Evolutionary conservation across 495 filamentous ascomycete genomes (phyloP), one percentile per base, ranked within the genome.

Genomic region (Tuber magnatum): DNA sequence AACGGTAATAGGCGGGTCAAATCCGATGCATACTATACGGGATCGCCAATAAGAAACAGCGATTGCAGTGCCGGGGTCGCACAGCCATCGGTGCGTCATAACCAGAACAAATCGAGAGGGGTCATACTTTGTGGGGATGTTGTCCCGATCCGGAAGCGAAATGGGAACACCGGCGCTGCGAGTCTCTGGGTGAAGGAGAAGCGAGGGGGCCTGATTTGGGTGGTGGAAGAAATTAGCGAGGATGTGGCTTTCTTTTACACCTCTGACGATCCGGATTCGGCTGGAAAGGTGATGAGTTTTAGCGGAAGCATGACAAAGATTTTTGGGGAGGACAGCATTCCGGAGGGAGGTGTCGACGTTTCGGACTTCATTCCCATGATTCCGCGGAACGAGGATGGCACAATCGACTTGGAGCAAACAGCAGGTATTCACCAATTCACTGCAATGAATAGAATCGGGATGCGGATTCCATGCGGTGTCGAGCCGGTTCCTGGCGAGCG

Each of bases 121-220:
- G 95, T 99, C 51, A 83, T 99, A 73, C 87, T 99, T 3, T 99
- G 95, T 82, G 95, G 95, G 56, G 95, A 99, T 83, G 96, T 99
- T 28, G 94, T 99, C 5, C 94, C 95, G 0, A 98, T 99, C 76
- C 89, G 92, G 84, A 99, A 98, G 83, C 90, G 94, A 72, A 96
- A 99, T 82, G 96, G 96, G 12, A 88, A 90, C 28, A 93, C 90
- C 0, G 95, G 96, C 2, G 92, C 94, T 48, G 95, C 95, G 48
- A 97, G 93, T 82, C 85, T 99, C 43, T 99, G 95, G 95, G 95
- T 98, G 0, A 98, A 97, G 85, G 95, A 99, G 83, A 99, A 99
- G 83, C 88, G 89, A 68, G 92, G 93, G 69, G 93, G 94, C 10
- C 83, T 99, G 70, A 97, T 99, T 72, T 99, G 95, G 95, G 95